Percentiles rank a stretch among this genome's conserved stretches.
These are phyloP conservation scores for Sporisorium scitamineum DNA, from an alignment of 1,284 basidiomycete species.

Conservation along the genomic window DNA sequence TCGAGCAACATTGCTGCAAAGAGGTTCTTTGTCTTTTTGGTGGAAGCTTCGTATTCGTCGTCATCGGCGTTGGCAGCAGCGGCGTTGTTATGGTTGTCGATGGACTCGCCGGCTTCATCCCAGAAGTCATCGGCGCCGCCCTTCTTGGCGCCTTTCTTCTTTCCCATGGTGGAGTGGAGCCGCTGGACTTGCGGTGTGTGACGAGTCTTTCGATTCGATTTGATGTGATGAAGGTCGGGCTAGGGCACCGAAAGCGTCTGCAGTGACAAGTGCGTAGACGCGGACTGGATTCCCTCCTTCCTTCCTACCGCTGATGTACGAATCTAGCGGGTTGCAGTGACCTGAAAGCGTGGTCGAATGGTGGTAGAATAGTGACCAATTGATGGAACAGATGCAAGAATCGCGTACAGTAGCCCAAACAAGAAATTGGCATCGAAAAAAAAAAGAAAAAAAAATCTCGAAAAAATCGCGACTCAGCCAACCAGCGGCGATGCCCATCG, in stretches of 20 bases:
- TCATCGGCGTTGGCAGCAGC: constrained; percentile 11
- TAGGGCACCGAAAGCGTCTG: constrained; percentile 1
- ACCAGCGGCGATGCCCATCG: background rate
- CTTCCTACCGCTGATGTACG: constrained; percentile 7
- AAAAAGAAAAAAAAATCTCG: background rate
- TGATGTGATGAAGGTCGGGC: background rate
- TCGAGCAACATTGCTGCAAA: constrained; percentile 52
- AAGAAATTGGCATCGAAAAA: background rate
- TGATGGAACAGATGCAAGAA: background rate
- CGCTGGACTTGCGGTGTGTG: constrained; percentile 9
- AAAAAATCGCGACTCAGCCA: constrained; percentile 5
- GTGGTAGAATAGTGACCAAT: background rate
- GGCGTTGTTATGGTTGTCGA: constrained; percentile 35
- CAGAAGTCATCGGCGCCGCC: constrained; percentile 62
- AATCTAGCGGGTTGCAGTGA: constrained; percentile 12
- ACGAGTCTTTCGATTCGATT: no score
- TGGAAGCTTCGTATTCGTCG: constrained; percentile 21
- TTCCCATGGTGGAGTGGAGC: constrained; percentile 54
- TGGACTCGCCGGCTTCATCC: constrained; percentile 59
- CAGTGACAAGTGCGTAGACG: constrained; percentile 8
- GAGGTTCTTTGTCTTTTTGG: constrained; percentile 36
- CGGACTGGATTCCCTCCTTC: constrained; percentile 1
- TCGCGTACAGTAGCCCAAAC: no score
- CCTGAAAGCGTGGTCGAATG: constrained; percentile 4
- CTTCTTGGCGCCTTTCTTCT: constrained; percentile 63